Evolutionary conservation across 805 yeast species (phyloP), one percentile per base, ranked within the genome.

Genomic region (Pichia nakasei): DNA sequence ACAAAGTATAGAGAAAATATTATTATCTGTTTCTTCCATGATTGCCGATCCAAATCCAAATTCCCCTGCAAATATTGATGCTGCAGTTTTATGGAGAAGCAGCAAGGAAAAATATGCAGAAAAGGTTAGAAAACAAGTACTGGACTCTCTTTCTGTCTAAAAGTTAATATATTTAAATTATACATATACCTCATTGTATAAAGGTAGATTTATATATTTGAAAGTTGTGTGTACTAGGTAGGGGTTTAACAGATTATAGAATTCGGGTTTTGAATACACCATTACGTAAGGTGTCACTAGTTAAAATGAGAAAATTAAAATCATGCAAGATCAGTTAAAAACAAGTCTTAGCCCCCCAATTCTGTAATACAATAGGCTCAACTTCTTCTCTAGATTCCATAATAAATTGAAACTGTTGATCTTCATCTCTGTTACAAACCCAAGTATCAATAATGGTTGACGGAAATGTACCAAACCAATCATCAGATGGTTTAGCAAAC

Each of bases 21-120:
- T 93, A 48, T 66, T 93, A 47, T 83, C 95, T 62, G 97, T 93
- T 20, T 78, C 89, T 73, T 85, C 95, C 56, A 89, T 93, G 97
- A 71, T 93, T 48, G 95, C 97, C 22, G 96, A 93, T 63, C 97
- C 98, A 3, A 93, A 93, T 58, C 82, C 85, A 27, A 97, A 91
- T 62, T 84, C 95, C 55, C 97, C 97, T 11, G 98, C 98, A 40
- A 87, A 93, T 46, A 75, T 76, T 26, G 83, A 77, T 50, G 82
- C 82, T 1, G 78, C 85, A 54, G 88, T 88, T 62, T 72, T 93
- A 49, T 91, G 96, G 95, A 74, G 98, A 62, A 95, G 86, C 52
- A 70, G 86, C 60, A 72, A 89, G 46, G 74, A 66, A 3, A 81
- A 74, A 51, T 93, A 78, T 59, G 75, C 82, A 52, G 63, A 66